Percentiles rank a stretch among this genome's conserved stretches.
Evolutionary conservation across 1,284 basidiomycete genomes (phyloP).

Genomic region (Irpex sp.): DNA sequence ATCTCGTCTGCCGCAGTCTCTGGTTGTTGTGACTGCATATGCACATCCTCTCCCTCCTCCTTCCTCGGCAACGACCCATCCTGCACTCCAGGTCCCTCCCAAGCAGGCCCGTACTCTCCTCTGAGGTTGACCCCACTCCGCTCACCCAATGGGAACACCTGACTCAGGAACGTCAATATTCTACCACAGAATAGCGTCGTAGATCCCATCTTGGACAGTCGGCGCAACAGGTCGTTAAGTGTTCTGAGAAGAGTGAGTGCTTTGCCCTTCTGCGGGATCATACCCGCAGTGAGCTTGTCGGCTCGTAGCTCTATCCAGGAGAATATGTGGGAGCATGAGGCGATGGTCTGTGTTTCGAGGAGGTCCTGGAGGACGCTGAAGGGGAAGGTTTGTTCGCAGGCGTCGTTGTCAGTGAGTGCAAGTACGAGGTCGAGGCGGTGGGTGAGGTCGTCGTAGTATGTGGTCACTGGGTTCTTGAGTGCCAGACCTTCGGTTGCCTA

Average conservation of each 20-base stretch:
- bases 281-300: conserved; percentile 58
- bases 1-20: conserved; percentile 27
- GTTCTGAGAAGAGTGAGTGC: conserved; percentile 79
- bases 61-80: conserved; percentile 13
- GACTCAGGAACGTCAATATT: conserved; percentile 80
- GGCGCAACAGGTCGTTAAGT: conserved; percentile 80
- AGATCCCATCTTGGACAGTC: conserved; percentile 78
- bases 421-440: conserved; percentile 65
- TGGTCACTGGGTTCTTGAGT: conserved; percentile 37
- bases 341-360: conserved; percentile 76
- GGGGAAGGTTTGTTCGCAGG: conserved; percentile 47
- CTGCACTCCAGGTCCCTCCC: conserved; percentile 57
- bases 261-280: conserved; percentile 83
- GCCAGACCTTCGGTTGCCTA: conserved; percentile 62
- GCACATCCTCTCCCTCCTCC: conserved; percentile 20
- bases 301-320: conserved; percentile 76
- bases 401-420: conserved; percentile 67
- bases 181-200: conserved; percentile 84
- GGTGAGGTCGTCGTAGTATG: conserved; percentile 58
- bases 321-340: conserved; percentile 77
- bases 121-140: conserved; percentile 86
- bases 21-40: conserved; percentile 22
- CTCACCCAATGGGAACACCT: conserved; percentile 83
- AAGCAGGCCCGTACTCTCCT: conserved; percentile 79
- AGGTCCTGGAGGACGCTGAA: conserved; percentile 69